Base-by-base conservation (phyloP, 257 asterid species). In the Henckelia pumila region DNA sequence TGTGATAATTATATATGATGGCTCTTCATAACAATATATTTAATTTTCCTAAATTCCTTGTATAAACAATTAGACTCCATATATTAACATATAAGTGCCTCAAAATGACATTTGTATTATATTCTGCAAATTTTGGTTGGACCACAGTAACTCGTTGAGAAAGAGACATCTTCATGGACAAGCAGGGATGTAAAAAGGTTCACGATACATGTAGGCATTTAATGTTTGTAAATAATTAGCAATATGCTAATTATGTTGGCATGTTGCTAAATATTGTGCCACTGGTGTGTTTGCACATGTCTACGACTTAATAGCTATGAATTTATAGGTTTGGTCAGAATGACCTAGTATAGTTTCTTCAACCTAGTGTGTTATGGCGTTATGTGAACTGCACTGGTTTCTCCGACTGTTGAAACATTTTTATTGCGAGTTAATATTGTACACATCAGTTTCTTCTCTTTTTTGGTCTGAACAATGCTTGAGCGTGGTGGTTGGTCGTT, bases 301-400 rank as follows among this genome's bases (percentile, higher is more conserved):
- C 61, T 8, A 47, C 65, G 59, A 55, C 40, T 53, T 47, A 32
- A 49, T 72, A 37, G 65, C 59, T 29, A 14, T 56, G 63, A 44
- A 52, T 29, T 20, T 56, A 24, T 37, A 33, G 53, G 26, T 33
- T 66, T 29, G 69, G 35, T 53, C 74, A 32, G 47, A 32, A 61
- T 58, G 49, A 35, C 73, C 21, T 28, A 14, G 67, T 37, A 37
- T 32, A 8, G 13, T 32, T 37, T 37, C 59, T 49, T 59, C 44
- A 30, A 28, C 64, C 60, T 21, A 21, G 64, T 30, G 50, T 22
- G 52, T 37, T 10, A 10, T 37, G 47, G 0, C 47, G 2, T 11
- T 50, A 26, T 73, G 67, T 37, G 56, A 61, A 19, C 56, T 59
- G 66, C 63, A 14, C 23, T 53, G 70, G 56, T 63, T 76, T 57